phyloP scores from a whole-genome alignment of 495 filamentous ascomycete species.

The Glarea lozoyensis region DNA sequence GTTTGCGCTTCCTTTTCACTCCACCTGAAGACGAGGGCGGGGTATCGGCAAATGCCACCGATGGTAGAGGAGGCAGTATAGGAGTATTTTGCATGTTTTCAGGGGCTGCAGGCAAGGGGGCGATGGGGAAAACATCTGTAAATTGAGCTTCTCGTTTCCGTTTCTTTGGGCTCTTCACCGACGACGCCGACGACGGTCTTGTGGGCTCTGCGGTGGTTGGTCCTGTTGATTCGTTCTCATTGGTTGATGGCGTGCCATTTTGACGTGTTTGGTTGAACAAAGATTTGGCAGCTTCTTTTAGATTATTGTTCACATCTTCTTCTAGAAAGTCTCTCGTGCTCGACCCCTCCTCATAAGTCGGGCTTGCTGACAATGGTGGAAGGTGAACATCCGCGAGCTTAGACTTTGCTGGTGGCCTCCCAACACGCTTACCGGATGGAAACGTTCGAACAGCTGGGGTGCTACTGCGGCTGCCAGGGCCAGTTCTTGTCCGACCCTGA shows the following conservation, averaged over 20 bases:
- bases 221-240: background rate
- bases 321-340: background rate
- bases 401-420: slow-evolving; percentile 12
- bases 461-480: slow-evolving; percentile 1
- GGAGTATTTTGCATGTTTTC: background rate
- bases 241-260: background rate
- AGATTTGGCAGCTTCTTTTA: background rate
- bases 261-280: background rate
- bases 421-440: slow-evolving; percentile 12
- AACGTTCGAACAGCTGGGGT: slow-evolving; percentile 9
- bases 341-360: background rate
- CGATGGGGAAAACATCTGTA: background rate
- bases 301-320: background rate
- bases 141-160: background rate
- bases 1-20: background rate
- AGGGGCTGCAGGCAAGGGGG: background rate
- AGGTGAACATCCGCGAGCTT: slow-evolving; percentile 13
- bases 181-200: background rate
- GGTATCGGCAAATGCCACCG: no score
- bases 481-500: background rate
- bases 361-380: background rate
- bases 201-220: background rate
- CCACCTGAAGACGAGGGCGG: background rate
- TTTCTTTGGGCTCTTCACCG: background rate
- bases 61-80: background rate